A percentile compares a stretch with the other conserved stretches of the same genome.
Conservation (phyloP, 495 filamentous ascomycete species). For the Trichoderma reesei region DNA sequence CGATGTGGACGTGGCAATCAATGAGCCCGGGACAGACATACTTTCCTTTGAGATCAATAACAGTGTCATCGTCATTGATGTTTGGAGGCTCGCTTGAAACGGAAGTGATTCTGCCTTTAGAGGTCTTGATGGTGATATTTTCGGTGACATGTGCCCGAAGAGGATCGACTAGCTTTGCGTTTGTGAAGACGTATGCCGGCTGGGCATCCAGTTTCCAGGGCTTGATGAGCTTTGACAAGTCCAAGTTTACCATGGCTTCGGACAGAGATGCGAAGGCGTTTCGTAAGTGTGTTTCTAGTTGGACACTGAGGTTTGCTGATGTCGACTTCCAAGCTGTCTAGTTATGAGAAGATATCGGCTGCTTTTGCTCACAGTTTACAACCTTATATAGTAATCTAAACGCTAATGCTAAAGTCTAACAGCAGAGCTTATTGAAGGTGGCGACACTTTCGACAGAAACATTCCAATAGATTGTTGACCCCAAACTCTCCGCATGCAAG, state of each 20-base stretch:
- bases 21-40: conserved; percentile 46
- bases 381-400: too few relatives aligned
- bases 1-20: conserved; percentile 48
- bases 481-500: too few relatives aligned
- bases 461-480: too few relatives aligned
- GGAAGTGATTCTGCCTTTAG: background rate
- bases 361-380: too few relatives aligned
- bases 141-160: background rate
- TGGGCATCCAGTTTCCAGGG: background rate
- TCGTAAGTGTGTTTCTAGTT: too few relatives aligned
- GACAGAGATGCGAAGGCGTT: too few relatives aligned
- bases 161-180: background rate
- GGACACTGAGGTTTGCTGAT: too few relatives aligned
- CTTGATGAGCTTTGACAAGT: background rate
- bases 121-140: background rate
- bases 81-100: background rate
- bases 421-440: too few relatives aligned
- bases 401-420: too few relatives aligned
- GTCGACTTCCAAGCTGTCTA: too few relatives aligned
- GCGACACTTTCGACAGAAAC: too few relatives aligned
- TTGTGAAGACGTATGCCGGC: background rate
- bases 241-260: background rate
- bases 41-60: conserved; percentile 30
- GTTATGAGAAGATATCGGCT: too few relatives aligned
- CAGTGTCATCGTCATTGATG: background rate